Base-by-base conservation (phyloP, 2,329 filamentous ascomycete genomes). In the Colletotrichum zoysiae region DNA sequence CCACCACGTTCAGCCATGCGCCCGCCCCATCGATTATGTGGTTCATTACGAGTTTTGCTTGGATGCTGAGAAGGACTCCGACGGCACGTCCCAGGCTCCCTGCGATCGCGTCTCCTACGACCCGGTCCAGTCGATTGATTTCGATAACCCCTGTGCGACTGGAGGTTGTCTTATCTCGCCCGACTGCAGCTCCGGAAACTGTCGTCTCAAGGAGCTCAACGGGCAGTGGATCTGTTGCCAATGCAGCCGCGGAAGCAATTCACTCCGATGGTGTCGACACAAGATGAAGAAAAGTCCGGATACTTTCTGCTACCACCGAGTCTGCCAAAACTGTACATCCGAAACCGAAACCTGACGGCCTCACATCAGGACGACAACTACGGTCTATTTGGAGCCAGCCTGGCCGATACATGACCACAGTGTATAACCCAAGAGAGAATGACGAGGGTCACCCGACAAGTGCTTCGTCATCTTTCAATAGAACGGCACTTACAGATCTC, bases 271-370 rank as follows among this genome's bases (percentile, higher is more conserved):
- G 79, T 88, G 86, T 74, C 78, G 82, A 44, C 84, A 86, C 71
- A 82, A 79, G 65, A 83, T 84, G 81, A 81, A 79, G 65, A 81
- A 80, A 16, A 83, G 84, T 71, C 84, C 85, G 12, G 83, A 88
- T 73, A 85, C 84, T 1, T 84, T 87, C 56, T 89, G 86, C 77
- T 86, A 86, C 73, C 87, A 88, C 70, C 78, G 79, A n/a, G 82
- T 86, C 62, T 89, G 86, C 75, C 77, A 79, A 50, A 75, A 74
- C 4, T 88, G 86, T 71, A 79, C 78, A 56, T 71, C 81, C 14
- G 83, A 86, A 69, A 33, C 44, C 26, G 35, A 30, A 48, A 55
- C 55, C 35, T 66, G 53, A 71, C 14, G 14, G 2, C 46, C 6
- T 9, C 35, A 4, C n/a, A n/a, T 33, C 12, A 26, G 18, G n/a